Evolutionary conservation across 176 grass and related monocot genomes (phyloP).

Genomic region (barley (Hordeum vulgare)): MorexV3_pseudomolecules_assembly NC_058521.1:12574760-12575259

Average conservation of each 20-base stretch:
- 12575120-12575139: not conserved
- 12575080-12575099: not conserved
- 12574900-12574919: not conserved
- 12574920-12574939: not conserved
- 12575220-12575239: not conserved
- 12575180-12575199: not conserved
- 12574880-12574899: not conserved
- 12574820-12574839: too few relatives aligned
- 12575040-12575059: not conserved
- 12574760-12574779: too few relatives aligned
- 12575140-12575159: not conserved
- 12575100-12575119: not conserved
- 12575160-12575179: not conserved
- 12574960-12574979: too few relatives aligned
- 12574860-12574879: too few relatives aligned
- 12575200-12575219: not conserved
- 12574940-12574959: not conserved
- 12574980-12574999: too few relatives aligned
- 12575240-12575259: not conserved
- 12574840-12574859: too few relatives aligned
- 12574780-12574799: too few relatives aligned
- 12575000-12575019: too few relatives aligned
- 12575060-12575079: not conserved
- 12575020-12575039: too few relatives aligned
- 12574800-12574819: too few relatives aligned